Base-by-base conservation (phyloP, 1,284 basidiomycete species). In the Melampsora abietis-canadensis region DNA sequence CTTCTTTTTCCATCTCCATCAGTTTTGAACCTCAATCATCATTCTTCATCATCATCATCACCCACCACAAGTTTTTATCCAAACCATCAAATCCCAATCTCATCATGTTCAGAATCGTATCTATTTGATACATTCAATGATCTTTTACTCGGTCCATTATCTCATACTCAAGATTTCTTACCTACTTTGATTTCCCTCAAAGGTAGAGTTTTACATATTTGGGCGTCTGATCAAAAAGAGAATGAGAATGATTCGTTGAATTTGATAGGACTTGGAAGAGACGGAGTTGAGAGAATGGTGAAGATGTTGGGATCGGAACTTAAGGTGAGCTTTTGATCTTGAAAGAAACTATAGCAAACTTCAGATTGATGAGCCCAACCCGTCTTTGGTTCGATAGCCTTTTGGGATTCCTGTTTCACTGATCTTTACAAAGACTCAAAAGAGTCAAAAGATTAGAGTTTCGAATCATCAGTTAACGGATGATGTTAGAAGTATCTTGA, bases 41-140 rank as follows among this genome's bases (percentile, higher is more conserved):
- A 44, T 44, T 54, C 51, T 8, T 27, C 51, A 54, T 54, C 51
- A 37, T 37, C 5, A 37, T 37, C 34, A 40, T 40, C 40, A 44
- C 40, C 40, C 1, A 44, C 40, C 5, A 44, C 40, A 12, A 27
- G 10, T 4, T 54, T 54, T 27, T 54, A 54, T 54, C 51, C 51
- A 21, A 54, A n/a, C 27, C 6, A 27, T 54, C 51, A 54, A 54
- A 54, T 66, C 34, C 64, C 64, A 31, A 21, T 66, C 10, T 47
- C 64, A 14, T 17, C 46, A 5, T 46, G 37, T 47, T 46, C 44
- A 48, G 64, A 66, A 66, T 44, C 37, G 5, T 66, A 47, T 51
- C n/a, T 66, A 6, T 66, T 66, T 47, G 64, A 66, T 31, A 44
- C 46, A 12, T 66, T 66, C 30, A 47, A n/a, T 31, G 64, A 66